Evolutionary conservation across 2,329 filamentous ascomycete genomes (phyloP), one percentile per base, ranked within the genome.

Genomic region (Penicillium capsulatum): DNA sequence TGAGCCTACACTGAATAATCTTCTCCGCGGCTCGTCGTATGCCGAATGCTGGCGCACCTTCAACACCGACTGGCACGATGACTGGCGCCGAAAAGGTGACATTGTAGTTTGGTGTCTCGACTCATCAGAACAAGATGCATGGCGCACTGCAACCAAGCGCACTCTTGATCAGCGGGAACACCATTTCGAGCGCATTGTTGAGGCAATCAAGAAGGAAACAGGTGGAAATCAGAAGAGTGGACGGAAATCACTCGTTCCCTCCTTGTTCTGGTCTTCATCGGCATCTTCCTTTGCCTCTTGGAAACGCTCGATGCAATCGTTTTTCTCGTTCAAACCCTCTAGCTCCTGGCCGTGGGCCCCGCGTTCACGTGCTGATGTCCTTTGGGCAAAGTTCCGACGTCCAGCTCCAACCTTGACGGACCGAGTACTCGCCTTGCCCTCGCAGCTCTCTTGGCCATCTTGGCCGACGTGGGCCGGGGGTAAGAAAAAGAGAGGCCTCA

Each of bases 1-100:
- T 34, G 76, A 81, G 53, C 67, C 63, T 0, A 67, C 61, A 4
- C 58, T 83, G 51, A 59, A 57, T 17, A 50, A 51, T 13, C 49
- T 69, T 5, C 59, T 80, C 34, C 62, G 58, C 40, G 57, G 34
- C 8, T 75, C 67, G 15, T 62, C 62, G 19, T 83, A 83, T 55
- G 60, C 51, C 19, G 75, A 80, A 61, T 81, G 77, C 53, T 76
- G 70, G 69, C 68, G 77, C 34, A 73, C 74, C 3, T 80, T 74
- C 59, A 83, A 83, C 53, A 76, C 73, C 20, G 74, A 75, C 43
- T 80, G 73, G 64, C 79, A 82, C 57, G 80, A 83, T 51, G 80
- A 83, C 59, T 69, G 65, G 67, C 71, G 80, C 40, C 68, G 80
- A 37, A 64, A 63, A 15, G 80, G 80, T n/a, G 79, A 83, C 61